Percentiles rank a stretch among this genome's conserved stretches.
Conservation (phyloP, 305 asterid species). For the Fraxinus nigra region DNA sequence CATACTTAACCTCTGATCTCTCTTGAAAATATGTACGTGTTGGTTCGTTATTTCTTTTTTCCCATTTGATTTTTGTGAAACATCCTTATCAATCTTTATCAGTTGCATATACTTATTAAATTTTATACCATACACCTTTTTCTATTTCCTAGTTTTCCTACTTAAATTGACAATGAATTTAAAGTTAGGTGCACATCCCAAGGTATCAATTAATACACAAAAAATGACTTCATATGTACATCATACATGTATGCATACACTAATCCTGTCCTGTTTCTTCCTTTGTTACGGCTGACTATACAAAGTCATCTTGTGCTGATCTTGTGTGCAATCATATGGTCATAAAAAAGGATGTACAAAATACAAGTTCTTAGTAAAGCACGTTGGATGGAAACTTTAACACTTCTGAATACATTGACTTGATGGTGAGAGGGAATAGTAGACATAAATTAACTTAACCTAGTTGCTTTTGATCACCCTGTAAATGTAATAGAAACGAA, state of each 20-base stretch:
- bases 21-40: neutral
- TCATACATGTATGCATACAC: neutral
- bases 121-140: neutral
- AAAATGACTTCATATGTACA: neutral
- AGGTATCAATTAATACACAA: neutral
- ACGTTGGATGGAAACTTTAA: neutral
- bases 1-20: neutral
- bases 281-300: neutral
- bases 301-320: neutral
- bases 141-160: neutral
- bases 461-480: neutral
- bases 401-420: neutral
- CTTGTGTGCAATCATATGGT: neutral
- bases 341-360: neutral
- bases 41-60: neutral
- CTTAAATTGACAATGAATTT: neutral
- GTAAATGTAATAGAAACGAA: neutral
- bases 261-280: slow-evolving; percentile 1
- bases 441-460: neutral
- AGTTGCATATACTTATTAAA: neutral
- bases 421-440: neutral
- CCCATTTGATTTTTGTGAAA: neutral
- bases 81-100: neutral
- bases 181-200: neutral
- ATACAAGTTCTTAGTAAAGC: neutral